A percentile compares a stretch with the other conserved stretches of the same genome.
Evolutionary conservation across 2,329 filamentous ascomycete species (phyloP).

Genomic region (Alternaria longipes): DNA sequence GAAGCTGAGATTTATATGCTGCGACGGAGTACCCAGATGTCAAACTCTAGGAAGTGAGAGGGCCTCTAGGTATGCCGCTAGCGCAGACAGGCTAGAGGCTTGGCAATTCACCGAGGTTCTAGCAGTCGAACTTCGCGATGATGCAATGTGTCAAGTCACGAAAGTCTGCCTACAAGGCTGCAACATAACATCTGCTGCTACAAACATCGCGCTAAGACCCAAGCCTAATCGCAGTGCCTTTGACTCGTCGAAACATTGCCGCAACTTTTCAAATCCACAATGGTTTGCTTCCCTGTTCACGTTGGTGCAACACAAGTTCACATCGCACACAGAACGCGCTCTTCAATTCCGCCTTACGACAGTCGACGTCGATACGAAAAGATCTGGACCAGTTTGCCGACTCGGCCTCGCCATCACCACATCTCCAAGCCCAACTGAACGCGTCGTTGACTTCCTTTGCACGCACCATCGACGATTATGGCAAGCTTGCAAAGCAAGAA

Average conservation of each 20-base stretch:
- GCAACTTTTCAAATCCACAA: conserved; percentile 9
- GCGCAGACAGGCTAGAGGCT: conserved; percentile 8
- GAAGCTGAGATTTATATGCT: not conserved
- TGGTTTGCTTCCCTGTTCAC: conserved; percentile 27
- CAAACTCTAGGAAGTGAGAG: not conserved
- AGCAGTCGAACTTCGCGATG: conserved; percentile 26
- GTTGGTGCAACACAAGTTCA: conserved; percentile 16
- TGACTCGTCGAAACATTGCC: not conserved
- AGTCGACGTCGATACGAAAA: conserved; percentile 79
- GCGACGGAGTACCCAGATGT: conserved; percentile 1
- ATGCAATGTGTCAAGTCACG: conserved; percentile 47
- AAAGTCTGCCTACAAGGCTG: conserved; percentile 23
- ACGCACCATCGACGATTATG: conserved; percentile 93
- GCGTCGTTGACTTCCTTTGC: conserved; percentile 77
- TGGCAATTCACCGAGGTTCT: conserved; percentile 22
- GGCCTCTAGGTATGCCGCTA: not conserved
- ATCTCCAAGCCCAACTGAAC: conserved; percentile 64
- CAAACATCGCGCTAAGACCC: not conserved
- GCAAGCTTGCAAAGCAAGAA: conserved; percentile 83
- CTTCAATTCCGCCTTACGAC: conserved; percentile 86
- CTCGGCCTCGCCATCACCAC: conserved; percentile 65
- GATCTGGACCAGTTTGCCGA: conserved; percentile 77
- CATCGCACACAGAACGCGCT: conserved; percentile 71
- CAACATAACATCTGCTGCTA: not conserved
- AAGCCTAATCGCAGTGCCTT: too few species aligned